Conservation (phyloP, 108 stramenopile genomes). For the Poteriospumella lacustris region DNA sequence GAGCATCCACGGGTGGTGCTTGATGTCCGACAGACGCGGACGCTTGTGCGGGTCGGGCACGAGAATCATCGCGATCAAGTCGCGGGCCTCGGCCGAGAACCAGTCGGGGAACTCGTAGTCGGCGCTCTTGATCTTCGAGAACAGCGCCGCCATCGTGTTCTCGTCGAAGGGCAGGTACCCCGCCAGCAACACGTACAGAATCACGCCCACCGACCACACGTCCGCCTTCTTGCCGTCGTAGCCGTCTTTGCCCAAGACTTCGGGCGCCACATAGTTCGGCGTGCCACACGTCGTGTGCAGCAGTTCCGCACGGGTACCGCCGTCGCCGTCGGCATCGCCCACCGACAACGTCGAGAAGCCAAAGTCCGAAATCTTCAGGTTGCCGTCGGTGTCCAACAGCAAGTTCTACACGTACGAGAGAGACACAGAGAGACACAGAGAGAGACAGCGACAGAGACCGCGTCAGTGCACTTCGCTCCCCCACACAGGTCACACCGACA, state of each 20-base stretch:
- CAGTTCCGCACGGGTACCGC: constrained; percentile 28
- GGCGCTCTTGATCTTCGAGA: constrained; percentile 64
- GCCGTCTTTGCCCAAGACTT: constrained; percentile 67
- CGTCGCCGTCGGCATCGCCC: constrained; percentile 45
- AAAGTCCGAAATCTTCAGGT: constrained; percentile 89
- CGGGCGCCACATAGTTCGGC: constrained; percentile 73
- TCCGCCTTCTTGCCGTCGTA: constrained; percentile 64
- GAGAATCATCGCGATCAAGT: constrained; percentile 62
- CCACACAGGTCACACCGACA: too few species aligned
- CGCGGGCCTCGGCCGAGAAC: constrained; percentile 51
- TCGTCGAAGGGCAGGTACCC: constrained; percentile 77
- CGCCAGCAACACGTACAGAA: constrained; percentile 70
- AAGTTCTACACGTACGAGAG: too few species aligned
- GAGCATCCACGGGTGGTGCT: constrained; percentile 16
- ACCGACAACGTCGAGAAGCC: constrained; percentile 72
- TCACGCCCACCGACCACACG: constrained; percentile 54
- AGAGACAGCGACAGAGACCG: too few species aligned
- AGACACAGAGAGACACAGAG: too few species aligned
- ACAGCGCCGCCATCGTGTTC: constrained; percentile 58
- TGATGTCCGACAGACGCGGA: constrained; percentile 2
- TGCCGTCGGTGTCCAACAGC: constrained; percentile 71
- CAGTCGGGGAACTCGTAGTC: constrained; percentile 62
- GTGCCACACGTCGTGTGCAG: constrained; percentile 73
- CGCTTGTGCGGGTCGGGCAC: constrained; percentile 62
- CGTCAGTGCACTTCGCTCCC: too few species aligned